Evolutionary conservation across 1,139 yeast species (phyloP).

Genomic region (Kodamaea derodonti): DNA sequence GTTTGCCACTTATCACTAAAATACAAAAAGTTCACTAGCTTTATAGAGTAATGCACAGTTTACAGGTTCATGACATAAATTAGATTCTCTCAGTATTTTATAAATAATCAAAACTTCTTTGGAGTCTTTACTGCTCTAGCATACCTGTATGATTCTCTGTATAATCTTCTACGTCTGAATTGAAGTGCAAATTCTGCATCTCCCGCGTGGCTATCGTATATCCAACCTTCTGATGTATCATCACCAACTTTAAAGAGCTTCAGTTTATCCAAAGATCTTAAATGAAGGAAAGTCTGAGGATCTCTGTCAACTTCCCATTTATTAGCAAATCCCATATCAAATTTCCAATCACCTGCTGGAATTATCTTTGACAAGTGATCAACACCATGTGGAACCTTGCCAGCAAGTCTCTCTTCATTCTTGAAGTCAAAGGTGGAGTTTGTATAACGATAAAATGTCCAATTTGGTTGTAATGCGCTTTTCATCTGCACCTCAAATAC

Average conservation of each 20-base stretch:
- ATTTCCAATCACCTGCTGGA: constrained; percentile 77
- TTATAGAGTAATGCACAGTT: too few species aligned
- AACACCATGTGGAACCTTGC: constrained; percentile 64
- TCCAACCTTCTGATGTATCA: constrained; percentile 12
- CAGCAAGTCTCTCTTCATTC: constrained; percentile 51
- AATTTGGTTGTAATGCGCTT: constrained; percentile 56
- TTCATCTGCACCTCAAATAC: constrained; percentile 71
- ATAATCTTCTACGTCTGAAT: constrained; percentile 55
- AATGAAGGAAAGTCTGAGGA: constrained; percentile 51
- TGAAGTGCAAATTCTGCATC: constrained; percentile 17
- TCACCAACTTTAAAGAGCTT: constrained; percentile 12
- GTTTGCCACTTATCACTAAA: too few species aligned
- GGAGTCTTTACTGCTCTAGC: constrained; percentile 12
- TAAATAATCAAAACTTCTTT: constrained; percentile 6
- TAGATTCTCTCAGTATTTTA: too few species aligned
- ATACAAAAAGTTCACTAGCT: too few species aligned
- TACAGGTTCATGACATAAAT: too few species aligned
- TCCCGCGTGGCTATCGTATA: constrained; percentile 31
- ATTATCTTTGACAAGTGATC: constrained; percentile 49
- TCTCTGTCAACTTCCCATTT: constrained; percentile 66
- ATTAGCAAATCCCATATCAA: constrained; percentile 48
- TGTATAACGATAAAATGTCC: constrained; percentile 44
- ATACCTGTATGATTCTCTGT: constrained; percentile 48
- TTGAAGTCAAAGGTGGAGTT: constrained; percentile 47
- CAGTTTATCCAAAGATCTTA: constrained; percentile 32